These are phyloP conservation scores for Fusarium sp. DNA, from an alignment of 2,329 filamentous ascomycete genomes.

Conservation along the genomic window DNA sequence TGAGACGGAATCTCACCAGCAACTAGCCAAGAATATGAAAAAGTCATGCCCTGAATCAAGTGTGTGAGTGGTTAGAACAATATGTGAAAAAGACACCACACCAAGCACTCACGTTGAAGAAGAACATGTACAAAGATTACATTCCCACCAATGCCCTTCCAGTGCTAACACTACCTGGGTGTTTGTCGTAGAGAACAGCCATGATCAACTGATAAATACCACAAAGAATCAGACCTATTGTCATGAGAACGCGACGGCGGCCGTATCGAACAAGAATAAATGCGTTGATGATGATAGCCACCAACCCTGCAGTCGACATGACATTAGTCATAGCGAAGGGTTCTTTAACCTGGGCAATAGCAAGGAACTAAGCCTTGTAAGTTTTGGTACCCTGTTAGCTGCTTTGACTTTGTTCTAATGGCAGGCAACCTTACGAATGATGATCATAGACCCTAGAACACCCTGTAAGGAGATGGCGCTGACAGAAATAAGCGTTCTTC, in stretches of 20 bases:
- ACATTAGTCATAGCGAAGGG: neutral
- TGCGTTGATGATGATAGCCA: neutral
- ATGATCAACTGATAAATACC: neutral
- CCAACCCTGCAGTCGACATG: neutral
- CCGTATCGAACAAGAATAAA: neutral
- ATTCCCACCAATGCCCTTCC: neutral
- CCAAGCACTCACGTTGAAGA: too few species aligned
- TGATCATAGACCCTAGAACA: neutral
- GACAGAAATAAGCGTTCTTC: neutral
- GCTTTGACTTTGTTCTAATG: too few species aligned
- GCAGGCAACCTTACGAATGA: neutral
- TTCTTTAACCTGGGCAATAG: neutral
- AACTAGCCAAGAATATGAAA: neutral
- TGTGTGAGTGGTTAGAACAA: too few species aligned
- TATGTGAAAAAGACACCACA: too few species aligned
- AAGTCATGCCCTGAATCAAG: too few species aligned
- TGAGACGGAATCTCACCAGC: neutral
- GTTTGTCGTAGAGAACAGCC: neutral
- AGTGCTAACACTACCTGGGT: neutral
- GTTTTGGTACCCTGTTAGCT: neutral
- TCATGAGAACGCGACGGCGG: neutral
- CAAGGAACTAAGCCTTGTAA: neutral
- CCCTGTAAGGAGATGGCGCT: neutral
- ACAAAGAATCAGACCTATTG: neutral
- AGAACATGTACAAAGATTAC: too few species aligned